A percentile compares a stretch with the other conserved stretches of the same genome.
Evolutionary conservation across 768 basidiomycete species (phyloP).

Genomic region (Favolaschia claudopus): DNA sequence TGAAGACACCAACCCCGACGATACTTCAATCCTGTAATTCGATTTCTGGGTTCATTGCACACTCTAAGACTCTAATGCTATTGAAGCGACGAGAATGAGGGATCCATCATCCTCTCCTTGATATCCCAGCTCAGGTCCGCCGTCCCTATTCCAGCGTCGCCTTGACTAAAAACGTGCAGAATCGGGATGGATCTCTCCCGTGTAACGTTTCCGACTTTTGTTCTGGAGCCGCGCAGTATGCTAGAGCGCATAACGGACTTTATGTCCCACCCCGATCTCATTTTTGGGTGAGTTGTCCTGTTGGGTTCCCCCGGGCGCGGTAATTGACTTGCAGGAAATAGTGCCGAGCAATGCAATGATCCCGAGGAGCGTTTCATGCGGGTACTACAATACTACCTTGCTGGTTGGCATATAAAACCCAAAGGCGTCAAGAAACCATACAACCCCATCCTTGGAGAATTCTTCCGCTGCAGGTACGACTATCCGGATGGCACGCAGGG

Average conservation of each 20-base stretch:
- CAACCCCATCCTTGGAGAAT: conserved; percentile 96
- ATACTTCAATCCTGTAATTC: conserved; percentile 92
- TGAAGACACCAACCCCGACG: conserved; percentile 87
- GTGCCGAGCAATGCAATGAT: conserved; percentile 81
- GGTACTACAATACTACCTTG: conserved; percentile 93
- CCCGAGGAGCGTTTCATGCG: conserved; percentile 91
- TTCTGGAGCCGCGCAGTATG: conserved; percentile 96
- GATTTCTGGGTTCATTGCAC: conserved; percentile 51
- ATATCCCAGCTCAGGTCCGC: conserved; percentile 88
- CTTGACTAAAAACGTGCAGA: conserved; percentile 46
- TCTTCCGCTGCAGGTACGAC: conserved; percentile 95
- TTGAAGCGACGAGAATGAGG: conserved; percentile 90
- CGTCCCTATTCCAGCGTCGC: background rate
- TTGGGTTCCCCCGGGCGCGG: background rate
- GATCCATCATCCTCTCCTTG: conserved; percentile 85
- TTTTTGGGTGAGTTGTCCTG: conserved; percentile 78
- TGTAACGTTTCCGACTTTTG: conserved; percentile 94
- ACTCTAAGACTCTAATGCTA: conserved; percentile 35
- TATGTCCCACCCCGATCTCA: conserved; percentile 97
- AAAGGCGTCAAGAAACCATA: conserved; percentile 99
- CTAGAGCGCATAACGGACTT: conserved; percentile 99
- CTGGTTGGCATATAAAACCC: conserved; percentile 99
- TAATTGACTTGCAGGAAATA: conserved; percentile 39
- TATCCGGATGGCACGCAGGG: conserved; percentile 91
- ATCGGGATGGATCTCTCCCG: conserved; percentile 97